Evolutionary conservation across 441 rosid genomes (phyloP), one percentile per base, ranked within the genome.

Genomic region (Dalechampia spathulata): DNA sequence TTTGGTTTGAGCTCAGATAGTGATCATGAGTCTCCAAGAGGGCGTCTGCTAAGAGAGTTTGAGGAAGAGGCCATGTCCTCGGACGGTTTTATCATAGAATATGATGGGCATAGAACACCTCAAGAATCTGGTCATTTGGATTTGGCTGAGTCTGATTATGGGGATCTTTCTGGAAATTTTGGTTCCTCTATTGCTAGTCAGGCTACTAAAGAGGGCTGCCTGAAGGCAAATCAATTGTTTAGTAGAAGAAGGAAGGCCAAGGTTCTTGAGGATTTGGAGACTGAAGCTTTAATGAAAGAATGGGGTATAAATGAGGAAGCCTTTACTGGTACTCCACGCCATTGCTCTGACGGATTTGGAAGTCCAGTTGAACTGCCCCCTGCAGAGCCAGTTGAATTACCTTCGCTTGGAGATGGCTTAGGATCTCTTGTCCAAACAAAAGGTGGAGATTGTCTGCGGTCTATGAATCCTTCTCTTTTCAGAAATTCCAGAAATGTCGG

Each of bases 21-120:
- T 69, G 81, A 77, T 65, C 86, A 86, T 7, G 90, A 87, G 61
- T 91, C 98, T 75, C 95, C 98, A 42, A 83, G 96, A 60, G 93
- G 78, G 76, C 68, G 67, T 65, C 74, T 88, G 63, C 77, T 83
- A 67, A 78, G 82, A 69, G 82, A 86, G 74, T 91, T 91, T 60
- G 93, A 88, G 65, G 74, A 73, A 44, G 96, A 91, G 52, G 77
- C 83, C 53, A 58, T 81, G 23, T 76, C 74, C 56, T 76, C 77
- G 13, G 81, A 82, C 6, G 69, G 51, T 64, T 76, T 72, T 57
- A 68, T 84, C 27, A 57, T 78, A 36, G 82, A 72, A 55, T 67
- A 70, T 63, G 80, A 67, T 69, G 69, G 27, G 36, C 58, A 52
- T 27, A 72, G 57, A 53, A 71, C 72, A 48, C 46, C 57, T 30